Evolutionary conservation across 2,329 filamentous ascomycete species (phyloP), one percentile per base, ranked within the genome.

Genomic region (Pseudocercospora fijiensis): DNA sequence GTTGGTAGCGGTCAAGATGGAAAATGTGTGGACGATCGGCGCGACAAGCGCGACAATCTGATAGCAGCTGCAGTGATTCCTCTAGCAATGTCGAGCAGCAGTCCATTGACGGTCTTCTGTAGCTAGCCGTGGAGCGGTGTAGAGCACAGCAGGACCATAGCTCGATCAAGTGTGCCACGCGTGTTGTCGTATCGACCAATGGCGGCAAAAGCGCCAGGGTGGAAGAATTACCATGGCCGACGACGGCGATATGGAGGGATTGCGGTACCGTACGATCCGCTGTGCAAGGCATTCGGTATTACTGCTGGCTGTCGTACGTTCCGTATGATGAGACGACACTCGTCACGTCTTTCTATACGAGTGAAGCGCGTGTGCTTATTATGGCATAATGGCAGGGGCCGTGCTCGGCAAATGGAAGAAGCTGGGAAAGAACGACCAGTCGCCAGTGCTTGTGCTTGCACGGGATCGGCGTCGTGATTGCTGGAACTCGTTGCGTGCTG

Each of bases 1-100:
- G 9, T 24, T 20, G n/a, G n/a, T n/a, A n/a, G 51, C 49, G 20
- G 11, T 26, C 22, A 41, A 7, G 41, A 41, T n/a, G n/a, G 24
- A 26, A 13, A 52, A n/a, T 16, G 10, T 56, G 37, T 47, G 43
- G 28, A 52, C 53, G n/a, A 43, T 61, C 45, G 51, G 37, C 27
- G 41, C 57, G 61, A 59, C 8, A 13, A 47, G 60, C 49, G 61
- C 61, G 58, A 60, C 41, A 49, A 51, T 49, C 49, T 57, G 57
- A 57, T 18, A 37, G 60, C 52, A 51, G 41, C 28, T 65, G 63
- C 59, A 49, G 55, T 59, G 56, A 26, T 56, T 43, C 55, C 30
- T 47, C 52, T 27, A 49, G 52, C 47, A 59, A 57, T 61, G 9
- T 64, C 47, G 53, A 41, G n/a, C 9, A n/a, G 16, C 27, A 64